Evolutionary conservation across 2,329 filamentous ascomycete species (phyloP), one percentile per base, ranked within the genome.

Genomic region (Trichophyton benhamiae): DNA sequence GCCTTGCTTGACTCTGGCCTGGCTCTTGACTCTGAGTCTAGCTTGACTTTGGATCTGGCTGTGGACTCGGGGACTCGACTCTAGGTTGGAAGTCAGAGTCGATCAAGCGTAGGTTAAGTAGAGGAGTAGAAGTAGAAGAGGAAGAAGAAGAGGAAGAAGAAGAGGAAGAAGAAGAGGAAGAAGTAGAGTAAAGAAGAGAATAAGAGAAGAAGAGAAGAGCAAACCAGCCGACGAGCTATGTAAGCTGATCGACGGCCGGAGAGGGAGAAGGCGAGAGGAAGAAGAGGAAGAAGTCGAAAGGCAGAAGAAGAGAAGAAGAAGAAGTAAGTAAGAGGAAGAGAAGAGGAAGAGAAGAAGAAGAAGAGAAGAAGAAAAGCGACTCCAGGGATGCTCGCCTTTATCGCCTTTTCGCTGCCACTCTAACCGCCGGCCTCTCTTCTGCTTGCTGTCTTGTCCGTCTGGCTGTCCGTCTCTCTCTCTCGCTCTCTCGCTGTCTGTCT

Each of bases 261-360:
- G 30, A 20, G 5, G 20, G 25, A 4, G 48, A 30, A 13, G 61
- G 17, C 7, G 61, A 68, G 58, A 30, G 17, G 5, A 57, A 27
- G n/a, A 27, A 3, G 30, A 13, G 42, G 30, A n/a, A 38, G 38
- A 33, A 57, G 27, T 25, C 25, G 25, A 25, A 25, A 25, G 25
- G 25, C 25, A 25, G 25, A 3, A 25, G n/a, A n/a, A n/a, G n/a
- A n/a, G 36, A 44, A 46, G 59, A 36, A 9, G 53, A 44, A 22
- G 20, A 11, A 49, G 46, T 25, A 8, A 20, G n/a, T 17, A 20
- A 20, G n/a, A 20, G 42, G n/a, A n/a, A n/a, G 1, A n/a, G n/a
- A 8, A 20, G 42, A 20, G n/a, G 7, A 27, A 44, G 25, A 60
- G 36, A 27, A n/a, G 30, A 22, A 4, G 25, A 36, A 25, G 42